These are phyloP conservation scores for Globisporangium carolinianum DNA, from an alignment of 352 stramenopile species.

Conservation along the genomic window DNA sequence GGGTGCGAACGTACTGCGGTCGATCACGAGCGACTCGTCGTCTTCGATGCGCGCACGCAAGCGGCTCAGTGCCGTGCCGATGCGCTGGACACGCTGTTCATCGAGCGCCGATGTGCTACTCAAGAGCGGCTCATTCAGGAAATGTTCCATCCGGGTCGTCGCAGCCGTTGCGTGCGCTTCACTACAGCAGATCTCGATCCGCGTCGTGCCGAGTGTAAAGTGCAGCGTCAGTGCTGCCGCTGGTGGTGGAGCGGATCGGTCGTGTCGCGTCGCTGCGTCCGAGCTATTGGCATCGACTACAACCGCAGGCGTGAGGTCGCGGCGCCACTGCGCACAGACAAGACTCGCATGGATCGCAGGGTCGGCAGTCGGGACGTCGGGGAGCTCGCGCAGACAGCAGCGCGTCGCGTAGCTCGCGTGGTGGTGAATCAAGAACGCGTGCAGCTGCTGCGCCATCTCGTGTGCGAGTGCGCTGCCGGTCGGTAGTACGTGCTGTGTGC, in stretches of 20 bases:
- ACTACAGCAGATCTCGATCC: conserved; percentile 20
- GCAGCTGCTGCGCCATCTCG: conserved; percentile 30
- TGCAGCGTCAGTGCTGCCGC: conserved; percentile 30
- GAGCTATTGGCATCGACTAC: neutral
- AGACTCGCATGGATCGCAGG: conserved; percentile 55
- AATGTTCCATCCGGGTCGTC: conserved; percentile 33
- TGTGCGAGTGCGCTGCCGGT: conserved; percentile 21
- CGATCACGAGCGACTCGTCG: conserved; percentile 45
- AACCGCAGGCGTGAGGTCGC: conserved; percentile 47
- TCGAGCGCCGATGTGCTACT: conserved; percentile 36
- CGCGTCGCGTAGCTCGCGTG: conserved; percentile 47
- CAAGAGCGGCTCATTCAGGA: conserved; percentile 39
- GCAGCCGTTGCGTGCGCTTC: conserved; percentile 14
- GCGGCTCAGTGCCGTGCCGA: conserved; percentile 29
- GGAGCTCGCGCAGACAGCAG: conserved; percentile 43
- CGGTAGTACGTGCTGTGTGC: conserved; percentile 40
- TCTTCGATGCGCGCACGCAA: conserved; percentile 63
- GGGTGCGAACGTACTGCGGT: conserved; percentile 24
- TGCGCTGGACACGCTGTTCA: conserved; percentile 17
- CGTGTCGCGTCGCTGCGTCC: neutral
- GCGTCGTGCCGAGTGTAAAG: conserved; percentile 57
- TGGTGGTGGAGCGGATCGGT: neutral
- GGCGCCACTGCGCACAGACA: conserved; percentile 52
- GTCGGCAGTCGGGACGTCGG: conserved; percentile 30
- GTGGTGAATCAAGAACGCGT: conserved; percentile 50